Evolutionary conservation across 2,329 filamentous ascomycete genomes (phyloP).

Genomic region (Thermothelomyces thermophilus): DNA sequence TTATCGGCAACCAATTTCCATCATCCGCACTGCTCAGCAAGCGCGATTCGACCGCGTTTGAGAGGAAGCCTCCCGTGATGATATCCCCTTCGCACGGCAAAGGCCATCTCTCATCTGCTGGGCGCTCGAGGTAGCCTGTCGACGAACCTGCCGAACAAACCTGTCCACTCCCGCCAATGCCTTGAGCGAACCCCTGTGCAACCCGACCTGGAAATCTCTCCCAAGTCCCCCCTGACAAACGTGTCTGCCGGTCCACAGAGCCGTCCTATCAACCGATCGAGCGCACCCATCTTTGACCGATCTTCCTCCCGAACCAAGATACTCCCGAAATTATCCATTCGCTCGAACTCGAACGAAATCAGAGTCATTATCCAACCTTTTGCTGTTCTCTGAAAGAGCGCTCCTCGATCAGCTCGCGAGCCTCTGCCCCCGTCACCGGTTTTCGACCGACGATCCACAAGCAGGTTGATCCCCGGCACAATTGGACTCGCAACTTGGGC

Average conservation of each 20-base stretch:
- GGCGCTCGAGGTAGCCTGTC: background rate
- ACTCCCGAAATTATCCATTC: background rate
- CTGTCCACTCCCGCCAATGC: conserved; percentile 14
- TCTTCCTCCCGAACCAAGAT: background rate
- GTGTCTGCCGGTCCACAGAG: background rate
- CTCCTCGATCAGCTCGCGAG: background rate
- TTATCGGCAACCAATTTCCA: conserved; percentile 2
- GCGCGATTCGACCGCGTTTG: too few species aligned
- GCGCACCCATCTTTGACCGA: background rate
- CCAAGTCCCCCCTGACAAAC: conserved; percentile 3
- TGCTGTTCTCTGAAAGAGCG: background rate
- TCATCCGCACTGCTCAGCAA: background rate
- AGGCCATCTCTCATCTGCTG: background rate
- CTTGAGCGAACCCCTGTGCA: conserved; percentile 12
- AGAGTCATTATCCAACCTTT: too few species aligned
- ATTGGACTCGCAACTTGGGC: conserved; percentile 5
- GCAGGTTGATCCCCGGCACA: background rate
- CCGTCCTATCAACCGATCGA: background rate
- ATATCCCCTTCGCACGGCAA: background rate
- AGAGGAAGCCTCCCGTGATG: conserved; percentile 6
- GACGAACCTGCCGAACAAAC: conserved; percentile 4
- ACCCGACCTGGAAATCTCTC: conserved; percentile 10
- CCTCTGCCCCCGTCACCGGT: background rate
- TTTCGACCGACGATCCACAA: background rate
- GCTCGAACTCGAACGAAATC: too few species aligned